Evolutionary conservation across 2,329 filamentous ascomycete species (phyloP), one percentile per base, ranked within the genome.

Genomic region (Diaporthe capsici): DNA sequence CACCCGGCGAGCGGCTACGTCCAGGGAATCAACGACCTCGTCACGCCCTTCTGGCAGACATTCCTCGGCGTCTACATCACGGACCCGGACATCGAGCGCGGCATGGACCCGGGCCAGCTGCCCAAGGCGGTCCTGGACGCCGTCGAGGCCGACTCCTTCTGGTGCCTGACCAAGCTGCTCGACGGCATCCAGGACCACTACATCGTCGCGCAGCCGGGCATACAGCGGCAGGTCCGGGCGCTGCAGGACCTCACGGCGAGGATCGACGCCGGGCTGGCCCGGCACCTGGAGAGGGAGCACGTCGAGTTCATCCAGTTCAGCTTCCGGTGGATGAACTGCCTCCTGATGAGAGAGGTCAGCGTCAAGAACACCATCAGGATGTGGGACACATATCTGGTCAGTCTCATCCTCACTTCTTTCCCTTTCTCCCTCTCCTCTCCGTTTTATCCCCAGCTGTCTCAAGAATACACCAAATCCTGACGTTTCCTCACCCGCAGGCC

Each of bases 241-340:
- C 87, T 99, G 77, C 92, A 95, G 76, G 96, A 99, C 83, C 89
- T 99, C 49, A 98, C 96, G 1, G 94, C 94, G 72, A 90, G 97
- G 74, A 99, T 99, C 78, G 96, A 98, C 82, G 91, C 91, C 39
- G 90, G 89, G 4, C 87, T 99, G 65, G 95, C 96, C 4, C 97
- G 94, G 80, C 97, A 99, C 82, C 88, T 99, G 55, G 95, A 98
- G 82, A 90, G 90, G 34, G 95, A 98, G 84, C 93, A 95, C 44
- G 95, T 99, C 39, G 97, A 99, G 83, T 99, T 99, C 82, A 99
- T 99, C 81, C 97, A 99, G 82, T 99, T 99, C 85, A 98, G 95
- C 84, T 99, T 99, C 83, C 91, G 97, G 74, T 99, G 97, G 97
- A 99, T 99, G 97, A 99, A 99, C 82, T 99, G 97, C 84, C 90